Base-by-base conservation (phyloP, 257 asterid genomes). In the Oldenlandia corymbosa region DNA sequence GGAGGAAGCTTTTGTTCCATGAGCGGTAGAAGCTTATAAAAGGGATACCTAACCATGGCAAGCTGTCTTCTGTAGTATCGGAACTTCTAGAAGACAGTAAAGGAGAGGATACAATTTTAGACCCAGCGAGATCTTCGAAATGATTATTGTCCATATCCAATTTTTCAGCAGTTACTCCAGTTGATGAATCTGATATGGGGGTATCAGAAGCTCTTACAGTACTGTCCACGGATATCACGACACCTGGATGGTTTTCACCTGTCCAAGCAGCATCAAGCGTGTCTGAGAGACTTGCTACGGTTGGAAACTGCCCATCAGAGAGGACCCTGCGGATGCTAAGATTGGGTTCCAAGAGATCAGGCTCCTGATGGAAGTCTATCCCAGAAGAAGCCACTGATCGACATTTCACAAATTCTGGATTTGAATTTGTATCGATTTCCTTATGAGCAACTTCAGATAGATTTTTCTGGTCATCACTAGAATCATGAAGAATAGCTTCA, bases 231-330 rank as follows among this genome's bases (percentile, higher is more conserved):
- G 77, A 62, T 60, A 73, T 62, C 50, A 71, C 78, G 26, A 27
- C 31, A 68, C 60, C 60, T 17, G 88, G 73, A 32, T 69, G 68
- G 69, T 71, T 84, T 84, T 87, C 86, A 39, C 99, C 94, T 13
- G 88, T 89, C 99, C 97, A 92, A 9, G 91, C 95, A 45, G 96
- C 95, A 82, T 92, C 94, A 55, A 87, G 87, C 57, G 96, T 82
- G 62, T 84, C 86, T 27, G 95, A 84, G 81, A 92, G 75, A 77
- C 84, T 81, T 43, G 65, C 60, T 34, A 72, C 39, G 66, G 72
- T 76, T 43, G 96, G 85, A 62, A 79, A 51, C 74, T 83, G 88
- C 12, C 88, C 94, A 46, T 80, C 90, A 13, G 95, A 80, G 56
- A 85, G 83, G 50, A 80, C 83, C 67, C 84, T 78, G 67, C 71